Conservation (phyloP, 441 rosid species). For the Eutrema salsugineum region DNA sequence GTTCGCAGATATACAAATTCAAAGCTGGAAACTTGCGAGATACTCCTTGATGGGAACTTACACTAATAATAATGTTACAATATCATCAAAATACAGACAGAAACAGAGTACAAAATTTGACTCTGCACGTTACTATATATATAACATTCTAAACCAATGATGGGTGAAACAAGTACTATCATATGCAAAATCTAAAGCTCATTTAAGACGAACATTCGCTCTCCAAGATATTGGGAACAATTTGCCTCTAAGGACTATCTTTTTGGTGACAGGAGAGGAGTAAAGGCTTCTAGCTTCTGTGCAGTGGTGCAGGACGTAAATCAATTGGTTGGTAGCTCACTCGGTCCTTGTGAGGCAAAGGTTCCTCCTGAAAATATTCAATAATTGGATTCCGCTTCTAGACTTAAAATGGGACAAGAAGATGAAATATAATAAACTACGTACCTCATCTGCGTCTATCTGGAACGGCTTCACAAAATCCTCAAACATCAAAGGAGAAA, state of each 20-base stretch:
- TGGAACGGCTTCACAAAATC: constrained; percentile 89
- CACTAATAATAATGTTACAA: not conserved
- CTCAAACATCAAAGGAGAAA: constrained; percentile 73
- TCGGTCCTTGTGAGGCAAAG: constrained; percentile 61
- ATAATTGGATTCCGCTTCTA: not conserved
- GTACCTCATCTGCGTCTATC: constrained; percentile 70
- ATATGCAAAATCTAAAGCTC: not conserved
- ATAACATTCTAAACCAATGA: not conserved
- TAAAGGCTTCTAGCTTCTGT: constrained; percentile 43
- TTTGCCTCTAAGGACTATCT: not conserved
- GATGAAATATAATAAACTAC: not conserved
- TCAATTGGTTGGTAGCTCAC: constrained; percentile 72
- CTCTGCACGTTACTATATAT: not conserved
- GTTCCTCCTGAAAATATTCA: constrained; percentile 55
- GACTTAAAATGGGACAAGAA: not conserved
- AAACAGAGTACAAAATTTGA: not conserved
- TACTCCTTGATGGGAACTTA: not conserved
- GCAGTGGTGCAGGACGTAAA: constrained; percentile 76
- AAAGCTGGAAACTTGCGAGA: not conserved
- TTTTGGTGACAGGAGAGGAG: not conserved
- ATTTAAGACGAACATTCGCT: not conserved
- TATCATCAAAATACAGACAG: constrained; percentile 10
- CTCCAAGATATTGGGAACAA: not conserved
- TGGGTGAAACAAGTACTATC: not conserved
- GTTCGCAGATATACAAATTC: not conserved